A percentile compares a stretch with the other conserved stretches of the same genome.
These are phyloP conservation scores for Melanomma pulvis-pyrius DNA, from an alignment of 495 filamentous ascomycete genomes.

Conservation along the genomic window DNA sequence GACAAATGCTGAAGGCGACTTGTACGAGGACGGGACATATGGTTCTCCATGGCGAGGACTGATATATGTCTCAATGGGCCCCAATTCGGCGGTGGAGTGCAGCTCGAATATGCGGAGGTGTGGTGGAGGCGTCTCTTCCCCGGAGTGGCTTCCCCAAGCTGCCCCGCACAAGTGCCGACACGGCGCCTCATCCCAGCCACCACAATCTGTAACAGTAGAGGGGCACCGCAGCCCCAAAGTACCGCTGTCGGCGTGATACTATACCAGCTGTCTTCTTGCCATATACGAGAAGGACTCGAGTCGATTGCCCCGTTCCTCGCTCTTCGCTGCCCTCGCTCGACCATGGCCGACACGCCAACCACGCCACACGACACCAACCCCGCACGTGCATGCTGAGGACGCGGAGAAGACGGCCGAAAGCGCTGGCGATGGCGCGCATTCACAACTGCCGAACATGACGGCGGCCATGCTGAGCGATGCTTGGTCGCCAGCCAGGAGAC, in stretches of 20 bases:
- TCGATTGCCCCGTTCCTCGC: background rate
- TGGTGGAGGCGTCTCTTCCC: background rate
- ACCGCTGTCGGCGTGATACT: too few species aligned
- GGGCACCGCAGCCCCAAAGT: background rate
- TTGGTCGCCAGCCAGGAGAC: background rate
- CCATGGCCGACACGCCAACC: background rate
- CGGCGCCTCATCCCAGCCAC: background rate
- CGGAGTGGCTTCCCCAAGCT: background rate
- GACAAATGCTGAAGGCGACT: background rate
- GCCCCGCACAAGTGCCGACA: constrained; percentile 8
- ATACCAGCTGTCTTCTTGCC: too few species aligned
- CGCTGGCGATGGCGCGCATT: background rate
- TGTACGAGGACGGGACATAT: background rate
- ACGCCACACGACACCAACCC: background rate
- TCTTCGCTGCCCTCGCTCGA: background rate
- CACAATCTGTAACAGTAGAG: background rate
- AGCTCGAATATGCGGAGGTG: background rate
- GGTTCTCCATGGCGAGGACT: background rate
- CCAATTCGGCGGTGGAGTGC: background rate
- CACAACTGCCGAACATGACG: constrained; percentile 5
- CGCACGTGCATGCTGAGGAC: background rate
- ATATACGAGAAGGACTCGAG: too few species aligned
- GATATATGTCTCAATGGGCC: background rate
- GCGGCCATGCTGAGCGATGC: background rate
- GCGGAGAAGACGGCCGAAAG: background rate